Percentiles rank a stretch among this genome's conserved stretches.
Conservation (phyloP, 2,329 filamentous ascomycete genomes). For the Myotisia sp. region DNA sequence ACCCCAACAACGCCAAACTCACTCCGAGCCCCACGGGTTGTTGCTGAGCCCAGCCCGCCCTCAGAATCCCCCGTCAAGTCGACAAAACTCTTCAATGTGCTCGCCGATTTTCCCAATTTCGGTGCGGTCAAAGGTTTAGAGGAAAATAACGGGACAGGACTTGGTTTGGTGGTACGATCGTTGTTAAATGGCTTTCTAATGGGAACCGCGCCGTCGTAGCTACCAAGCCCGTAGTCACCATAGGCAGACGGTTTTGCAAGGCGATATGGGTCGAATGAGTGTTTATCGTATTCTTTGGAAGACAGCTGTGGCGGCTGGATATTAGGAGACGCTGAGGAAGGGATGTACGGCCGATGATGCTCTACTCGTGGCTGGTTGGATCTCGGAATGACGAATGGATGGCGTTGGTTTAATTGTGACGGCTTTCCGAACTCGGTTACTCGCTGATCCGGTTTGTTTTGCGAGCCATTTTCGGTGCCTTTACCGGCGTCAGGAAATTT, state of each 20-base stretch:
- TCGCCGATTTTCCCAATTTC: slow-evolving; percentile 28
- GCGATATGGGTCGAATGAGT: slow-evolving; percentile 27
- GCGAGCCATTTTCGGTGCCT: slow-evolving; percentile 22
- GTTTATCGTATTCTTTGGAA: slow-evolving; percentile 13
- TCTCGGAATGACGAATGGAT: slow-evolving; percentile 41
- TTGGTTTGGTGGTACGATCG: slow-evolving; percentile 35
- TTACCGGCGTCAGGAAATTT: slow-evolving; percentile 23
- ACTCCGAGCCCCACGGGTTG: slow-evolving; percentile 33
- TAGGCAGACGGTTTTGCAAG: slow-evolving; percentile 26
- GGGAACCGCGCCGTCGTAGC: slow-evolving; percentile 25
- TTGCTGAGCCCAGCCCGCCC: slow-evolving; percentile 35
- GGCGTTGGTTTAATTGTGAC: slow-evolving; percentile 36
- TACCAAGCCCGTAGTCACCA: slow-evolving; percentile 20
- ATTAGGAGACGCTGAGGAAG: slow-evolving; percentile 9
- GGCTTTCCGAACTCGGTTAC: slow-evolving; percentile 45
- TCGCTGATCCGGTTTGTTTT: too few species aligned
- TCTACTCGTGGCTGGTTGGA: slow-evolving; percentile 36
- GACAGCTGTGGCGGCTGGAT: background rate
- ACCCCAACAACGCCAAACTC: slow-evolving; percentile 41
- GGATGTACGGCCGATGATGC: slow-evolving; percentile 31
- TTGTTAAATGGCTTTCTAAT: slow-evolving; percentile 38
- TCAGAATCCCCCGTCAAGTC: slow-evolving; percentile 36
- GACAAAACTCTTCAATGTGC: slow-evolving; percentile 34
- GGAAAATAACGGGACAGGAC: slow-evolving; percentile 39
- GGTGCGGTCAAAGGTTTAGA: slow-evolving; percentile 32